These are phyloP conservation scores for Serendipita sp. DNA, from an alignment of 768 basidiomycete species.

Conservation along the genomic window DNA sequence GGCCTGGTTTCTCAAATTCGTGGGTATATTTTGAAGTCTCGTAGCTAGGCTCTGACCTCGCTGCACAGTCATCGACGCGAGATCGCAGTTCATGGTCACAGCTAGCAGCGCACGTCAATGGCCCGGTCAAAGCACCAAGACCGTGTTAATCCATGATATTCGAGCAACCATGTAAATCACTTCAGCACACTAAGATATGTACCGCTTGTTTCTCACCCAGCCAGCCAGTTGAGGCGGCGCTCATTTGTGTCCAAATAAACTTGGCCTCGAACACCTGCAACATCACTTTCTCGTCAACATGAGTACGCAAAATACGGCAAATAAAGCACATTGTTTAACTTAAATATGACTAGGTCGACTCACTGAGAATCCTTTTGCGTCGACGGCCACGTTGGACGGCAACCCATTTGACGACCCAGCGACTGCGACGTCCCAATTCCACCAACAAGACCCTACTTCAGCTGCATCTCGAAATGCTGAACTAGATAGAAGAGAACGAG, in stretches of 20 bases:
- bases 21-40: conserved; percentile 27
- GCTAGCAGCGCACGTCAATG: conserved; percentile 90
- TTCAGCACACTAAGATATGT: not conserved
- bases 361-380: conserved; percentile 65
- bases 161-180: not conserved
- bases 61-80: conserved; percentile 64
- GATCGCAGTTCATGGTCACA: conserved; percentile 70
- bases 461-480: conserved; percentile 31
- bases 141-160: conserved; percentile 84
- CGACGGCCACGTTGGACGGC: conserved; percentile 65
- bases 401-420: conserved; percentile 84
- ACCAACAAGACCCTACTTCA: conserved; percentile 20
- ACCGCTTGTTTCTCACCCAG: no score
- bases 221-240: not conserved
- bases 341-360: conserved; percentile 8
- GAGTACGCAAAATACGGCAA: not conserved
- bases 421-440: conserved; percentile 19
- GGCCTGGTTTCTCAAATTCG: conserved; percentile 87
- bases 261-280: not conserved
- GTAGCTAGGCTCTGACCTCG: conserved; percentile 11
- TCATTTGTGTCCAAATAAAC: not conserved
- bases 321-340: not conserved
- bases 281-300: not conserved
- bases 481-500: conserved; percentile 60
- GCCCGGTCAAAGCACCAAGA: conserved; percentile 81